These are phyloP conservation scores for Pyrus pyrifolia DNA, from an alignment of 306 rosid species.

Conservation along the genomic window DNA sequence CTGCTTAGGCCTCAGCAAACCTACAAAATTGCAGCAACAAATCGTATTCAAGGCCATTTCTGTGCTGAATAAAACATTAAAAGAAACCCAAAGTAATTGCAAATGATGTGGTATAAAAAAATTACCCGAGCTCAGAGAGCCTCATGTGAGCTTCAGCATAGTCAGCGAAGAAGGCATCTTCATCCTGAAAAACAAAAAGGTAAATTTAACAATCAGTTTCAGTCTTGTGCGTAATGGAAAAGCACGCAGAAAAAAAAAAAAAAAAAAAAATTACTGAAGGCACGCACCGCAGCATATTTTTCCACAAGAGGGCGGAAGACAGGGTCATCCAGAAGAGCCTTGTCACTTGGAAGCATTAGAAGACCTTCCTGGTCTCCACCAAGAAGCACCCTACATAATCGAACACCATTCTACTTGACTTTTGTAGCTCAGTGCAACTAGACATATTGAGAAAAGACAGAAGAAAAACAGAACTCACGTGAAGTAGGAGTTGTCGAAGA, in stretches of 20 bases:
- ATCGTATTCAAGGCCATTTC: background rate
- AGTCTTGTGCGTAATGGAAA: background rate
- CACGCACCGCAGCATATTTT: slow-evolving; percentile 71
- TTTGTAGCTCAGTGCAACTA: background rate
- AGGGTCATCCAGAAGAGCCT: slow-evolving; percentile 71
- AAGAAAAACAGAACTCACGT: slow-evolving; percentile 28
- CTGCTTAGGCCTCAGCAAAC: slow-evolving; percentile 45
- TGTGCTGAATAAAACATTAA: background rate
- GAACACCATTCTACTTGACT: background rate
- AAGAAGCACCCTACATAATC: slow-evolving; percentile 49
- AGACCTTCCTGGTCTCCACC: slow-evolving; percentile 85
- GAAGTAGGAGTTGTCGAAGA: slow-evolving; percentile 86
- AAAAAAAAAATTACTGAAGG: too few relatives aligned
- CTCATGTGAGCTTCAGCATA: slow-evolving; percentile 62
- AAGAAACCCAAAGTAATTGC: background rate
- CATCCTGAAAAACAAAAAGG: slow-evolving; percentile 43
- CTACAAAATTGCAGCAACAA: slow-evolving; percentile 15
- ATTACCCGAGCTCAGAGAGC: slow-evolving; percentile 96
- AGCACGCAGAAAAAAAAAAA: background rate
- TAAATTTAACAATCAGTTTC: background rate
- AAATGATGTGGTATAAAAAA: background rate
- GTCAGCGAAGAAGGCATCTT: slow-evolving; percentile 80
- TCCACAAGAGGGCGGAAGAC: slow-evolving; percentile 98
- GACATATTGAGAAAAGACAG: background rate
- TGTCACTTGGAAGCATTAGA: slow-evolving; percentile 72